Evolutionary conservation across 2,329 filamentous ascomycete genomes (phyloP), one percentile per base, ranked within the genome.

Genomic region (Aspergillus intermedius): DNA sequence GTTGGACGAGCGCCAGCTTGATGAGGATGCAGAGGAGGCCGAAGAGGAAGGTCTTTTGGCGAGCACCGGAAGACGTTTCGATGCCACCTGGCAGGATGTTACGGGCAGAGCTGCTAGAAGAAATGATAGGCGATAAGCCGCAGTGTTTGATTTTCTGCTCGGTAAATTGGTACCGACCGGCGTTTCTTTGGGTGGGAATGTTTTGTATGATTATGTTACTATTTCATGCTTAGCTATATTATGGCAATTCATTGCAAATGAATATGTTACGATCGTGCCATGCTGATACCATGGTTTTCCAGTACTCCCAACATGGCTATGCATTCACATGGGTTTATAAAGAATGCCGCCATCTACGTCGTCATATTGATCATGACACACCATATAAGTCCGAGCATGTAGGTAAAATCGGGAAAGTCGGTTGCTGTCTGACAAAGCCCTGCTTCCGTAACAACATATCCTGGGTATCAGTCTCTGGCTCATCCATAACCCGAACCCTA

Each of bases 21-120:
- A 97, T 55, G 87, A 91, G 53, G 91, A 96, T 63, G 84, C 91
- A 13, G 88, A 95, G 67, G 87, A 85, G 25, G 90, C 91, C 15
- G 93, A 97, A 65, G 93, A 98, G 63, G 93, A 98, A 72, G 88
- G 91, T 9, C 74, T 98, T 44, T 74, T 98, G 42, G 88, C 89
- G 0, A 89, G 82, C 59, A 95, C 90, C 0, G 83, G 89, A 5
- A 75, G 89, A 49, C 79, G 89, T 28, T 90, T 95, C 57, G 86
- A 87, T 40, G 88, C 88, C 4, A 90, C 87, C 1, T 96, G 90
- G 90, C 82, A 91, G 65, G 89, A 95, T 64, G 85, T 95, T 45
- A 88, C 86, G 1, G 86, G 86, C 1, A 67, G 78, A 19, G 69
- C 72, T 39, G 65, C 47, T 28, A 57, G 50, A 28, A 45, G 42